phyloP scores from a whole-genome alignment of 352 stramenopile species.

The Phytophthora fragariaefolia region DNA sequence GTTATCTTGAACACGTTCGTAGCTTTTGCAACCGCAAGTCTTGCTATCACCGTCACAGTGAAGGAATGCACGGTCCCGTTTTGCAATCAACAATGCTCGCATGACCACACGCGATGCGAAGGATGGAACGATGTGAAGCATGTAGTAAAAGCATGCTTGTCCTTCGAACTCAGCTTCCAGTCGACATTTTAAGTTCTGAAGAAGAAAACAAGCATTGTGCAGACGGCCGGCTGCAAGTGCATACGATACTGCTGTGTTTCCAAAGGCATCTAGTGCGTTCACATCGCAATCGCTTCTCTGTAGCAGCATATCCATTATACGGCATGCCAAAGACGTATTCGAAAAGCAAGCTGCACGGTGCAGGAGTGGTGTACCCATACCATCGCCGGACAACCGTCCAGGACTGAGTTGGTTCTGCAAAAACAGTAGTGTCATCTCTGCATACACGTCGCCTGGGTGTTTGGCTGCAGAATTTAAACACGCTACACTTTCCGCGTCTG shows the following conservation, averaged over 20 bases:
- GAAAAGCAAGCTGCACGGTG: constrained; percentile 60
- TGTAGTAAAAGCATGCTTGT: constrained; percentile 67
- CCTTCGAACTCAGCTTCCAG: constrained; percentile 72
- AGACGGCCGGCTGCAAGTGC: constrained; percentile 45
- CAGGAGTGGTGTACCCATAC: constrained; percentile 51
- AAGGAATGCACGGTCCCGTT: constrained; percentile 52
- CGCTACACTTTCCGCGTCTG: constrained; percentile 21
- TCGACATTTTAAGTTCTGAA: constrained; percentile 31
- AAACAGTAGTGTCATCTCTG: constrained; percentile 50
- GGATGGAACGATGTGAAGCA: constrained; percentile 59
- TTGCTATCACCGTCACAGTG: constrained; percentile 48
- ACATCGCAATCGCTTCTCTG: constrained; percentile 39
- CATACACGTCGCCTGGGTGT: constrained; percentile 45
- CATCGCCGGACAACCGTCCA: constrained; percentile 60
- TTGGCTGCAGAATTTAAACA: constrained; percentile 26
- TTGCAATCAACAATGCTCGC: constrained; percentile 35
- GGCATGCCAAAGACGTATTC: constrained; percentile 21
- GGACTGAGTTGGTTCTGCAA: constrained; percentile 34
- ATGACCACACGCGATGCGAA: constrained; percentile 53
- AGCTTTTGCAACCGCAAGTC: constrained; percentile 69
- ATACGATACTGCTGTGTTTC: constrained; percentile 55
- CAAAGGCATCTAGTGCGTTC: constrained; percentile 61
- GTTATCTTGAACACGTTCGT: constrained; percentile 35
- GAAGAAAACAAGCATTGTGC: constrained; percentile 49
- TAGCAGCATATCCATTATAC: constrained; percentile 40